Evolutionary conservation across 257 asterid species (phyloP), one percentile per base, ranked within the genome.

Genomic region (Solanum clarkiae): DNA sequence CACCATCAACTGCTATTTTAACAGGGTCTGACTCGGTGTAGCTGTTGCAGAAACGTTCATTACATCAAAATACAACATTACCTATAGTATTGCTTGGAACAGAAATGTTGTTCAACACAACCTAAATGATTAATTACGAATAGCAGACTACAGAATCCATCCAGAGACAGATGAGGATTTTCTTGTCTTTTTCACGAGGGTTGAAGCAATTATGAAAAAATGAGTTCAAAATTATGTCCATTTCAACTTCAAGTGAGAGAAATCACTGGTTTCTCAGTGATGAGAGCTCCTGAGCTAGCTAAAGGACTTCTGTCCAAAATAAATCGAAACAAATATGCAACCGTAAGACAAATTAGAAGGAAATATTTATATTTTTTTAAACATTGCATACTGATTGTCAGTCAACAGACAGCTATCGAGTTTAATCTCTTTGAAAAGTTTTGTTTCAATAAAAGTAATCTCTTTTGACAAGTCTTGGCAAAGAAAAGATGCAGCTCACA

Each of bases 1-100:
- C 98, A 84, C 99, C 99, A 88, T 94, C 98, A 40, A 89, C 96
- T 18, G 98, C 99, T 84, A 95, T 97, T 90, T 94, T 93, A 83
- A 97, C 97, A 26, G 99, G 99, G 93, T 97, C 99, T n/a, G 99
- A 95, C 91, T 95, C 99, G 17, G 92, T 92, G 83, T 97, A 97
- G 93, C 99, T 97, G 98, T 91, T 83, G 80, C 80, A 88, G 29
- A 88, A 87, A 26, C 86, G 11, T 87, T 68, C 53, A 32, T 40
- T 84, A 80, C 87, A 59, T 12, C 60, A 53, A 83, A 45, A n/a
- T 77, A 51, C 24, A 55, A 70, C 70, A 10, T 16, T 40, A 17
- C 7, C 29, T 16, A 9, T 1, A 79, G 65, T 79, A 17, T 53
- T 8, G 75, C 68, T 65, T 69, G 53, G 66, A 81, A 86, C 22